These are phyloP conservation scores for Tetragonia tetragonoides DNA, from an alignment of 148 eudicot species.

Conservation along the genomic window DNA sequence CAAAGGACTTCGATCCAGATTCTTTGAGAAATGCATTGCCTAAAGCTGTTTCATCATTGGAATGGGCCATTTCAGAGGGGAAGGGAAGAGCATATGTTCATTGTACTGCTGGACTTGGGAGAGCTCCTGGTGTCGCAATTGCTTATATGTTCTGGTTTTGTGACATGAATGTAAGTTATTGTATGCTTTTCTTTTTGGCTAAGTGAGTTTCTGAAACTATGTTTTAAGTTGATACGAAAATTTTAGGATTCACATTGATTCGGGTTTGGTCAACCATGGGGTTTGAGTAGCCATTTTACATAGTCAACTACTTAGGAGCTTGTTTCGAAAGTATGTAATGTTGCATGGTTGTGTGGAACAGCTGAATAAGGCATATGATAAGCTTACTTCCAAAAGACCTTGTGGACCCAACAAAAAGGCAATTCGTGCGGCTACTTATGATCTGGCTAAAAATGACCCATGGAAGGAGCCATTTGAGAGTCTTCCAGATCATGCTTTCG, in stretches of 20 bases:
- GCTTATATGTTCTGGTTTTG: conserved; percentile 96
- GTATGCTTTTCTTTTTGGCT: background rate
- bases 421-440: conserved; percentile 88
- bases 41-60: conserved; percentile 78
- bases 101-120: conserved; percentile 94
- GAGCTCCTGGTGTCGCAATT: conserved; percentile 94
- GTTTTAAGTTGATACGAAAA: background rate
- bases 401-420: conserved; percentile 90
- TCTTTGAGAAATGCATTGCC: conserved; percentile 78
- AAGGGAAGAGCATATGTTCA: conserved; percentile 86
- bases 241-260: background rate
- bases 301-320: background rate
- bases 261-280: background rate
- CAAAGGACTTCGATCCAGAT: conserved; percentile 87
- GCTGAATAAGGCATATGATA: conserved; percentile 65
- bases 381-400: conserved; percentile 70
- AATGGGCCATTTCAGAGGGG: conserved; percentile 80
- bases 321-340: background rate
- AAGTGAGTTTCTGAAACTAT: background rate
- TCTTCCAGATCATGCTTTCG: conserved; percentile 79
- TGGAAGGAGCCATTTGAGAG: conserved; percentile 82
- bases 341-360: conserved; percentile 26
- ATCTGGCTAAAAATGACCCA: conserved; percentile 70
- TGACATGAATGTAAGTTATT: conserved; percentile 67
- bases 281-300: background rate